These are phyloP conservation scores for Suillus occidentalis DNA, from an alignment of 768 basidiomycete species.

Conservation along the genomic window DNA sequence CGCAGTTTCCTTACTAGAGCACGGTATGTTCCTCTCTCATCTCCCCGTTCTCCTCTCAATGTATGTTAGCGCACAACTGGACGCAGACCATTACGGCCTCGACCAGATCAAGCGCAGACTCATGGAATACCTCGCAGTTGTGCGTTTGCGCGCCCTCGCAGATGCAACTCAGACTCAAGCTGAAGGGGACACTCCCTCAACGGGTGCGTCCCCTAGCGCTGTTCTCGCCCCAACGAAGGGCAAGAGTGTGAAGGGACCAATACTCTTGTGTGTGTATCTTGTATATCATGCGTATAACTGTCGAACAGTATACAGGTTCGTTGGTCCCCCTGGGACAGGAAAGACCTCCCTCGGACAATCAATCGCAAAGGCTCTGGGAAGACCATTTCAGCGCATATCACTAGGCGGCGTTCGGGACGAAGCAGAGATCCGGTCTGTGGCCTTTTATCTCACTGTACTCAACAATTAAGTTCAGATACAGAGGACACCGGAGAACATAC, in stretches of 20 bases:
- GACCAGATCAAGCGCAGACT: constrained; percentile 90
- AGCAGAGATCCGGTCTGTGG: constrained; percentile 65
- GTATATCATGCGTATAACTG: background rate
- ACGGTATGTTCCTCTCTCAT: constrained; percentile 34
- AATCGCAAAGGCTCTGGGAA: constrained; percentile 75
- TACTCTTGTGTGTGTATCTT: constrained; percentile 53
- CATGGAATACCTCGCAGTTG: constrained; percentile 90
- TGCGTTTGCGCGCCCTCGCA: constrained; percentile 50
- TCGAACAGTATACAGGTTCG: constrained; percentile 50
- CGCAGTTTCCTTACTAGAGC: constrained; percentile 67
- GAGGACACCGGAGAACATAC: constrained; percentile 79
- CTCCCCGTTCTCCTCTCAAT: background rate
- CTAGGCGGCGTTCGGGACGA: constrained; percentile 93
- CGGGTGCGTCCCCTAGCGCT: constrained; percentile 10
- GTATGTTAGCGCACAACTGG: constrained; percentile 56
- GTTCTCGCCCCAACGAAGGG: constrained; percentile 9
- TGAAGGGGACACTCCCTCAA: background rate
- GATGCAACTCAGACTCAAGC: constrained; percentile 15
- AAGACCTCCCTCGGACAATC: constrained; percentile 92
- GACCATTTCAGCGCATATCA: constrained; percentile 91
- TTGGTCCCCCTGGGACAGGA: constrained; percentile 89
- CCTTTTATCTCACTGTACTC: constrained; percentile 9
- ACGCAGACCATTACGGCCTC: constrained; percentile 88
- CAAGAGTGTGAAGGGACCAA: constrained; percentile 66
- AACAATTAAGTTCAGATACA: constrained; percentile 3